Base-by-base conservation (phyloP, 495 filamentous ascomycete genomes). In the Hypoxylon lienhwacheense region DNA sequence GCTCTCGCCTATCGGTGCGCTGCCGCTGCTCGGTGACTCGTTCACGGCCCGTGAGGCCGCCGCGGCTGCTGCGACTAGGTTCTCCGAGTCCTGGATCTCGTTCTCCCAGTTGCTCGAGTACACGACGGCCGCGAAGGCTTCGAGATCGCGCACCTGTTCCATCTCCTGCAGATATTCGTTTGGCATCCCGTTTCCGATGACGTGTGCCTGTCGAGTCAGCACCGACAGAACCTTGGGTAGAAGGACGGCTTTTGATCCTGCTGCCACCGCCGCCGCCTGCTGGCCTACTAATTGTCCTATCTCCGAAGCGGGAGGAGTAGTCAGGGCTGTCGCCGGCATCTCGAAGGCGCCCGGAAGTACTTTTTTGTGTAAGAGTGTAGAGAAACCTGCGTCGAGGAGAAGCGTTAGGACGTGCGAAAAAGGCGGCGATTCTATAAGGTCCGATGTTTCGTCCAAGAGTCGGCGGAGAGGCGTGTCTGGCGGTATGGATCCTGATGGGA, bases 381-480 rank as follows among this genome's bases (percentile, higher is more conserved):
- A 86, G 75, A 96, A 97, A 5, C 84, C 84, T 33, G 90, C 82
- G 66, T 97, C 90, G 54, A 97, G 86, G 47, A 97, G 81, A 52
- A 87, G 82, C 5, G 87, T 90, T 32, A 93, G 72, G 24, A 97
- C 90, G 51, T 85, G 83, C 5, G 84, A 80, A 70, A 97, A 96
- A 14, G 86, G 79, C 0, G 95, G 95, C 0, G 92, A 96, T 48
- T 98, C 95, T 59, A 98, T 87, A 12, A 97, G 77, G 69, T 98
- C 93, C 15, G 93, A 86, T 7, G 93, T 97, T 71, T 97, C 93
- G 63, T 97, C 91, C 1, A 98, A 77, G n/a, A 99, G 81, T 43
- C 88, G 85, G 40, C 92, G 87, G 58, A 97, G 81, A 35, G 81
- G 77, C 8, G 79, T 67, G 5, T 77, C 69, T 11, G 70, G 59